Evolutionary conservation across 495 filamentous ascomycete genomes (phyloP).

Genomic region (Bombardia bombarda): DNA sequence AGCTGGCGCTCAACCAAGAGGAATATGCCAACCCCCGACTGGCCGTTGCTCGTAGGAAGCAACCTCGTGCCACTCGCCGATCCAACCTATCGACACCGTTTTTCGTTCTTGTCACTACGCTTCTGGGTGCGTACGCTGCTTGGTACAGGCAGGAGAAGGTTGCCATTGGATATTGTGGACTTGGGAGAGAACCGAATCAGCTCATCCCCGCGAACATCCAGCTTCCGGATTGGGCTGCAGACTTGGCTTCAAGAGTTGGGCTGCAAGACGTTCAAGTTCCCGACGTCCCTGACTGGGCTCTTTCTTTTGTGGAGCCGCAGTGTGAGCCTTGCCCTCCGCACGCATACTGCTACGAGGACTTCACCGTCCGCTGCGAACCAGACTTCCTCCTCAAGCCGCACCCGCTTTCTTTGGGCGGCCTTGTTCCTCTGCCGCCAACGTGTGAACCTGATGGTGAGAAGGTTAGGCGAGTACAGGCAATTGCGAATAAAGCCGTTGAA

Average conservation of each 20-base stretch:
- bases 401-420: conserved; percentile 70
- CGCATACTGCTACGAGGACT: conserved; percentile 76
- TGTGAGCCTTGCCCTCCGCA: conserved; percentile 91
- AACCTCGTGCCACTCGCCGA: conserved; percentile 2
- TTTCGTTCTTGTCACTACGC: conserved; percentile 55
- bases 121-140: conserved; percentile 62
- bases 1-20: conserved; percentile 63
- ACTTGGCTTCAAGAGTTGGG: conserved; percentile 33
- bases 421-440: conserved; percentile 80
- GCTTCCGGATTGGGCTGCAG: conserved; percentile 34
- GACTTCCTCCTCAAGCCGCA: conserved; percentile 83
- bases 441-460: conserved; percentile 95
- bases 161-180: conserved; percentile 88
- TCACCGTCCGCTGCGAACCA: conserved; percentile 70
- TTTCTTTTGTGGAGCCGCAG: conserved; percentile 59
- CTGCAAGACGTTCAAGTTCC: conserved; percentile 25
- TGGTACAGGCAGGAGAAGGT: conserved; percentile 94
- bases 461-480: conserved; percentile 72
- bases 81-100: conserved; percentile 43
- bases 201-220: conserved; percentile 37
- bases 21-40: conserved; percentile 31
- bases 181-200: conserved; percentile 53
- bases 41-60: conserved; percentile 17
- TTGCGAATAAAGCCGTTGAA: conserved; percentile 82
- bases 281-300: conserved; percentile 57